phyloP scores from a whole-genome alignment of 768 basidiomycete genomes.

The Chiua virens region DNA sequence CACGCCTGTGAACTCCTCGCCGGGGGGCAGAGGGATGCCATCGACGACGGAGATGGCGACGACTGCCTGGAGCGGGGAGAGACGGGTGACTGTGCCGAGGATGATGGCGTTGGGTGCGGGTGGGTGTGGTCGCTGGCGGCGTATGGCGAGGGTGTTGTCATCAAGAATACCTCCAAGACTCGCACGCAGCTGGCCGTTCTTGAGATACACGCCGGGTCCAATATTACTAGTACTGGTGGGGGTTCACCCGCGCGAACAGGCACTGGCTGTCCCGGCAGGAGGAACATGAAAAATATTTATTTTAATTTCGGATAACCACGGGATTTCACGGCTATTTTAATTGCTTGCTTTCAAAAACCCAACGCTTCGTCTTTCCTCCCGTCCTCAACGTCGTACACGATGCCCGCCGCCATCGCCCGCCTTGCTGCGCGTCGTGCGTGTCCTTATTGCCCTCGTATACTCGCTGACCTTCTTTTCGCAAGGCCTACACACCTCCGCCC shows the following conservation, averaged over 20 bases:
- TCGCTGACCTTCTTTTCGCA: constrained; percentile 6
- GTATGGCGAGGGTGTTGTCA: constrained; percentile 57
- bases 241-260: constrained; percentile 51
- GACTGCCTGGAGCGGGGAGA: constrained; percentile 81
- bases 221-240: constrained; percentile 49
- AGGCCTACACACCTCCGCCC: constrained; percentile 85
- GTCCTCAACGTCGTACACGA: constrained; percentile 30
- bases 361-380: constrained; percentile 21
- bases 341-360: constrained; percentile 11
- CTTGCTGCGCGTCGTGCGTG: constrained; percentile 63
- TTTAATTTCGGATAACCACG: constrained; percentile 16
- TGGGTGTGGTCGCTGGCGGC: constrained; percentile 67
- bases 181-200: constrained; percentile 64
- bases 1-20: constrained; percentile 88
- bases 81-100: constrained; percentile 77
- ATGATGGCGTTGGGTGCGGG: constrained; percentile 75
- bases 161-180: constrained; percentile 66
- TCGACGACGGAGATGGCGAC: constrained; percentile 87
- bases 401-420: constrained; percentile 67
- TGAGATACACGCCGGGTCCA: constrained; percentile 65
- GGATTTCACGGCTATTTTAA: constrained; percentile 28
- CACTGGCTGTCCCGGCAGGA: constrained; percentile 83
- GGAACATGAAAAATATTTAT: constrained; percentile 13
- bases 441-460: neutral
- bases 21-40: constrained; percentile 73